These are phyloP conservation scores for Hypoxylon intermedium DNA, from an alignment of 495 filamentous ascomycete genomes.

Conservation along the genomic window DNA sequence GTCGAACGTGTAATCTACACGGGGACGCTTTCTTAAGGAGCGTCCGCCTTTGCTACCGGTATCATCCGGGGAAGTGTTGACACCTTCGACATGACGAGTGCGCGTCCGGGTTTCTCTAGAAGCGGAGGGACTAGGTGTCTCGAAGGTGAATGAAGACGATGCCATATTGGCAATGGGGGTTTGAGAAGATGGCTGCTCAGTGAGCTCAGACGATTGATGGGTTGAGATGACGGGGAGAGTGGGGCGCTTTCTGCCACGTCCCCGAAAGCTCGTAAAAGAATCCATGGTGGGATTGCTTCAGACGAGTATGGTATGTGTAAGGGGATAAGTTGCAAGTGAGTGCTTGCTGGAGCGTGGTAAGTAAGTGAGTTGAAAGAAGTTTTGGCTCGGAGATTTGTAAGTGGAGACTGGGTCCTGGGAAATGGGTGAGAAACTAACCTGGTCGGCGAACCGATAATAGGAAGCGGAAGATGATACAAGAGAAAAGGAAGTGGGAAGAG, in stretches of 20 bases:
- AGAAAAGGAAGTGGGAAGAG: no score
- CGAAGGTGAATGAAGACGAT: slow-evolving; percentile 35
- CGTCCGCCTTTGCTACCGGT: slow-evolving; percentile 55
- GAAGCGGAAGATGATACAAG: no score
- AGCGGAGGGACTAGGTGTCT: slow-evolving; percentile 42
- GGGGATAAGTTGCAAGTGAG: background rate
- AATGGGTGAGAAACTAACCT: slow-evolving; percentile 35
- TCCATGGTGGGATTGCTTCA: slow-evolving; percentile 27
- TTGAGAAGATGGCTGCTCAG: slow-evolving; percentile 25
- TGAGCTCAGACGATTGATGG: slow-evolving; percentile 18
- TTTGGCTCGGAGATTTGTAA: no score
- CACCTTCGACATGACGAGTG: slow-evolving; percentile 44
- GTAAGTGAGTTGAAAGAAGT: slow-evolving; percentile 4
- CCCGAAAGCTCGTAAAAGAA: slow-evolving; percentile 26
- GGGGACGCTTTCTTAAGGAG: slow-evolving; percentile 54
- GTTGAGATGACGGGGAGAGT: slow-evolving; percentile 17
- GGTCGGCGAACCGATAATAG: slow-evolving; percentile 31
- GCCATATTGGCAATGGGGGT: slow-evolving; percentile 39
- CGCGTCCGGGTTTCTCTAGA: slow-evolving; percentile 46
- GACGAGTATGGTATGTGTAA: background rate
- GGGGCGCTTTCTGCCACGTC: slow-evolving; percentile 35
- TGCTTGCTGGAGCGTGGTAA: no score
- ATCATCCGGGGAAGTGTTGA: slow-evolving; percentile 42
- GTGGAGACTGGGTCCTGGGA: no score
- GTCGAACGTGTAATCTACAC: slow-evolving; percentile 56